phyloP scores from a whole-genome alignment of 345 rosid genomes.

The Pelargonium nanum region DNA sequence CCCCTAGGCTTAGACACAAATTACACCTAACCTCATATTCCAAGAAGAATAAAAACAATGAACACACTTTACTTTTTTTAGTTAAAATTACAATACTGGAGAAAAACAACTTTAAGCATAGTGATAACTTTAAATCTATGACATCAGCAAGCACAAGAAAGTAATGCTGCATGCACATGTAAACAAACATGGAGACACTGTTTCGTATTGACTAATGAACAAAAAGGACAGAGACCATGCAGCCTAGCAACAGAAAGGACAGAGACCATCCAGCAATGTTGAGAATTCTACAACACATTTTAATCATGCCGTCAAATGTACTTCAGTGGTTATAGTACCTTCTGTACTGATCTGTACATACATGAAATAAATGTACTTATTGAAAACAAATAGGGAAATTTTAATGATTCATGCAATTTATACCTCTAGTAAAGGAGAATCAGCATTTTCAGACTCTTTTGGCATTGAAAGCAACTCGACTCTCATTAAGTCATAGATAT shows the following conservation, averaged over 20 bases:
- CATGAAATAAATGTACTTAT: not conserved
- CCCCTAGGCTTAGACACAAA: no score
- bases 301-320: not conserved
- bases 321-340: not conserved
- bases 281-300: not conserved
- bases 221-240: not conserved
- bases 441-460: constrained; percentile 25
- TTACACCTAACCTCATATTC: no score
- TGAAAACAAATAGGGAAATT: not conserved
- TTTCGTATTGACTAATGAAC: not conserved
- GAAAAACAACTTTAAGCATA: not conserved
- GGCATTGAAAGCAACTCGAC: constrained; percentile 23
- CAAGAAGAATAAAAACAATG: not conserved
- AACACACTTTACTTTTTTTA: not conserved
- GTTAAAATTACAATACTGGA: no score
- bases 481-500: constrained; percentile 74
- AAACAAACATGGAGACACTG: not conserved
- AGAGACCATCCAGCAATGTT: not conserved
- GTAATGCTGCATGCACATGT: not conserved
- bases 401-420: not conserved
- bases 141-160: not conserved
- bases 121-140: not conserved
- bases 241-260: not conserved
- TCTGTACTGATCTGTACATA: not conserved
- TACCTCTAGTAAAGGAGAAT: constrained; percentile 68